Base-by-base conservation (phyloP, 2,329 filamentous ascomycete genomes). In the Blastomyces silverae region DNA sequence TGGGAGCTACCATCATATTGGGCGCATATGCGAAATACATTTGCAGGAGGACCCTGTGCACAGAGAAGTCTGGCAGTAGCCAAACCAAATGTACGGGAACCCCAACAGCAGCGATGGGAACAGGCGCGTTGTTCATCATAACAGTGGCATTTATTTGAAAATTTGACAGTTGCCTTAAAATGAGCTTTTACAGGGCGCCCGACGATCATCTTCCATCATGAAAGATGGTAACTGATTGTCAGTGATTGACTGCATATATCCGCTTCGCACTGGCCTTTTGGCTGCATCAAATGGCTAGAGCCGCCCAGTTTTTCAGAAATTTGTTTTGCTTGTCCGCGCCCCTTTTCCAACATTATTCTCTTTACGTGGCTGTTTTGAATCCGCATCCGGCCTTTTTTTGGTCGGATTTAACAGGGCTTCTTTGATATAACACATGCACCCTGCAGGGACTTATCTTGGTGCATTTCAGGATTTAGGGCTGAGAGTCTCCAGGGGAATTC, bases 401-500 rank as follows among this genome's bases (percentile, higher is more conserved):
- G n/a, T 17, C n/a, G 20, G 56, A 15, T 37, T 44, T 44, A 39
- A 34, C 25, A 31, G 15, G 55, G 55, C 3, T 39, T 22, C 22
- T 59, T 59, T 59, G 34, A 59, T 58, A 42, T 28, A 15, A n/a
- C n/a, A 2, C n/a, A 58, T 58, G 13, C 37, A 56, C 56, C 56
- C n/a, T 44, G 56, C 56, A 59, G 37, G 31, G 44, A 5, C 37
- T 2, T 31, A 59, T 2, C 17, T 44, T 25, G 22, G 3, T 44
- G 34, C 20, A 39, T 37, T 11, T 55, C 3, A 31, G 6, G 31
- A 31, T 57, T 25, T 37, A 57, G 31, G 55, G 55, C 34, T 37
- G 55, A 39, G 8, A 10, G 17, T 55, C 52, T 37, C 37, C 28
- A 13, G 11, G 50, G 50, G 22, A 28, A 15, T 15, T 28, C 3